A percentile compares a stretch with the other conserved stretches of the same genome.
These are phyloP conservation scores for Metschnikowia dekortorum DNA, from an alignment of 805 yeast species.

Conservation along the genomic window DNA sequence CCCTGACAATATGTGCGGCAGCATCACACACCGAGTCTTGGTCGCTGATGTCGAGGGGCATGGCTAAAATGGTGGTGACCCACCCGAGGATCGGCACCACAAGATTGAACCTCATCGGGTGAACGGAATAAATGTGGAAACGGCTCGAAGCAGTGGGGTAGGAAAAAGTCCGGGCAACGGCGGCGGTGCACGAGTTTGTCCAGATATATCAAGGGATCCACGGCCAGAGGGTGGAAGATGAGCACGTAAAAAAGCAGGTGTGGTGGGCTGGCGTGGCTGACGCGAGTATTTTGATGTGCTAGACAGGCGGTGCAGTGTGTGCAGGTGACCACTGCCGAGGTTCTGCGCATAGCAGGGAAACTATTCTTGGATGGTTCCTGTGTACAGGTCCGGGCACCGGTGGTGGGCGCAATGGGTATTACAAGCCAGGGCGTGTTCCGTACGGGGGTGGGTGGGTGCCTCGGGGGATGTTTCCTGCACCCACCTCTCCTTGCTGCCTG, in stretches of 20 bases:
- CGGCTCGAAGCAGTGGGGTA: background rate
- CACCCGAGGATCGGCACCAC: conserved; percentile 2
- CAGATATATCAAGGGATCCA: background rate
- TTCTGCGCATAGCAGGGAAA: background rate
- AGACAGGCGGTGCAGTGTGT: conserved; percentile 1
- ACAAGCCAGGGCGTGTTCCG: no score
- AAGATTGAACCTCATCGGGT: background rate
- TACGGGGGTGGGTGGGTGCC: no score
- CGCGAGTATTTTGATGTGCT: background rate
- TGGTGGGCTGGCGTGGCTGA: background rate
- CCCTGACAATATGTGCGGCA: conserved; percentile 30
- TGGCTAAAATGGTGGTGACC: conserved; percentile 5
- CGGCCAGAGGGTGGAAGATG: background rate
- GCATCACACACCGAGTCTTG: conserved; percentile 40
- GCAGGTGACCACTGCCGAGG: background rate
- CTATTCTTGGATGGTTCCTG: background rate
- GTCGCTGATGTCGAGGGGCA: conserved; percentile 33
- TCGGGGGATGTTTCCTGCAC: no score
- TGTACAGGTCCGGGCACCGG: background rate
- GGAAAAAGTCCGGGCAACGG: background rate
- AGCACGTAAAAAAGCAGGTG: background rate
- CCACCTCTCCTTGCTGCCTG: no score
- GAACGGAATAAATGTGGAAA: background rate
- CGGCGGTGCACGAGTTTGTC: background rate
- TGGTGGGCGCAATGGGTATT: no score